A percentile compares a stretch with the other conserved stretches of the same genome.
phyloP scores from a whole-genome alignment of 176 grass and related monocot genomes.

The Oryza officinalis region DNA sequence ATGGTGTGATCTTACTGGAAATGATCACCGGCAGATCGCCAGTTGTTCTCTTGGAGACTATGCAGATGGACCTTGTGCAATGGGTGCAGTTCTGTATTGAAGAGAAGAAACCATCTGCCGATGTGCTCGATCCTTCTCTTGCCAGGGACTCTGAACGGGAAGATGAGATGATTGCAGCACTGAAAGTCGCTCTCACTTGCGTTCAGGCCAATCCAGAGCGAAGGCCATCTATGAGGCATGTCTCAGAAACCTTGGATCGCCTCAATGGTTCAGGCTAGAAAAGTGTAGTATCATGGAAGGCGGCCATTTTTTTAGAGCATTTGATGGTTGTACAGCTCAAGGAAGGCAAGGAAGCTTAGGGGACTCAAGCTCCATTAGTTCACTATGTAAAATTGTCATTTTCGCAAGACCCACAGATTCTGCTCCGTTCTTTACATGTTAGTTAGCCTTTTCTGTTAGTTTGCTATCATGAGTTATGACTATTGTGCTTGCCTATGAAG shows the following conservation, averaged over 20 bases:
- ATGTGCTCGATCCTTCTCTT: constrained; percentile 75
- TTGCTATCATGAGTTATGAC: neutral
- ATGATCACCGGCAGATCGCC: constrained; percentile 72
- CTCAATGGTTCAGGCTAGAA: constrained; percentile 41
- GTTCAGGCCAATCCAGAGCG: constrained; percentile 67
- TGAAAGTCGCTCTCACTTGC: constrained; percentile 78
- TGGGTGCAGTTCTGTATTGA: constrained; percentile 91
- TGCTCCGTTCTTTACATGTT: neutral
- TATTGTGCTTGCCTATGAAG: neutral
- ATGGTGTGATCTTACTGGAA: constrained; percentile 83
- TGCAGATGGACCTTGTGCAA: constrained; percentile 82
- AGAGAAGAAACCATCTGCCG: constrained; percentile 71
- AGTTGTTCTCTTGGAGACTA: constrained; percentile 61
- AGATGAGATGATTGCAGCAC: constrained; percentile 72
- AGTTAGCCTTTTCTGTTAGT: neutral
- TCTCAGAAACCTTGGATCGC: constrained; percentile 58
- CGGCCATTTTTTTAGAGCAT: neutral
- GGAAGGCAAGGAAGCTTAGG: constrained; percentile 27
- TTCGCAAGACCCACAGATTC: neutral
- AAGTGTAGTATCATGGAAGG: neutral
- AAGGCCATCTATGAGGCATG: constrained; percentile 69
- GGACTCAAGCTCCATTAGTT: neutral
- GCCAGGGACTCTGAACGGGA: constrained; percentile 55
- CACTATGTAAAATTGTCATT: constrained; percentile 18
- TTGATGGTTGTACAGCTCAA: constrained; percentile 24